Evolutionary conservation across 805 yeast genomes (phyloP), one percentile per base, ranked within the genome.

Genomic region (Yarrowia yakushimensis): DNA sequence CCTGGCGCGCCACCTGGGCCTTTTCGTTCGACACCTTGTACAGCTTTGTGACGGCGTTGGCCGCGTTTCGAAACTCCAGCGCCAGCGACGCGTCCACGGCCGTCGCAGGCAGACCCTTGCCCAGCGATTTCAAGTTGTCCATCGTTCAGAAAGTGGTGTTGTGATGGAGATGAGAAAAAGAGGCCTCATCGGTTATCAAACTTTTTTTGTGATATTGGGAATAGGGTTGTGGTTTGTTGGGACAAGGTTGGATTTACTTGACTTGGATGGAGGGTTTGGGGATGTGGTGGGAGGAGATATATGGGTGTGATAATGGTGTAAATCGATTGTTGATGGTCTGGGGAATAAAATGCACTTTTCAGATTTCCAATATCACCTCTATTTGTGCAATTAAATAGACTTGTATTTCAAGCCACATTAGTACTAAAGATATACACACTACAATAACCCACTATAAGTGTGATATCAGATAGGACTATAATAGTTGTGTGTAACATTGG

Each of bases 41-140:
- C 34, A 69, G 66, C 66, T 68, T 67, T 13, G 72, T 68, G 23
- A 69, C 70, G 4, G 71, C 66, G 37, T 64, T 63, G 15, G 72
- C 72, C 7, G 72, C 72, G 31, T 65, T 63, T 36, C 69, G 69
- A 57, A 69, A 69, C 63, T 69, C 72, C 15, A 45, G 41, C 15
- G 66, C 39, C 23, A 68, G 63, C 30, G 61, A 48, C 17, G 50
- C 48, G 48, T 68, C 70, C 46, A 65, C 63, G 17, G 66, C 67
- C n/a, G 66, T 62, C 22, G 64, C 54, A 5, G 69, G 69, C n/a
- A 67, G 64, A 8, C 63, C 69, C 11, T 41, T 64, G 18, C 65
- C 63, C 22, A 67, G 65, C 41, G 69, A 66, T 15, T 65, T 46
- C 22, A 67, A 25, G 54, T 66, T 65, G 41, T 67, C 68, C 69